Percentiles rank a stretch among this genome's conserved stretches.
Evolutionary conservation across 1,284 basidiomycete species (phyloP).

Genomic region (Rhodotorula sp.): DNA sequence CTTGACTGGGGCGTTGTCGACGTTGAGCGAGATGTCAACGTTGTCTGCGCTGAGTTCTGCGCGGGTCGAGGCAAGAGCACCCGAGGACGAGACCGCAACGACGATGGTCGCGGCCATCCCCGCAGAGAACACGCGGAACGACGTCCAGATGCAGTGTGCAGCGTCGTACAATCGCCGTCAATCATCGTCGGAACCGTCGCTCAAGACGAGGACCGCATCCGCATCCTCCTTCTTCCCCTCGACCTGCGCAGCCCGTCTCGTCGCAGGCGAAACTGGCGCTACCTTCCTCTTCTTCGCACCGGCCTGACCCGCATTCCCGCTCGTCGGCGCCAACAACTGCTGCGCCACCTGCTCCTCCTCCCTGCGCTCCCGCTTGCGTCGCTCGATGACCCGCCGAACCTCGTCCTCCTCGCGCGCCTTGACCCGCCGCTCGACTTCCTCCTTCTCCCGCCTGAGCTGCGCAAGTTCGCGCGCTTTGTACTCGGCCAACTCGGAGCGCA

Average conservation of each 20-base stretch:
- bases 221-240: no score
- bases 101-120: no score
- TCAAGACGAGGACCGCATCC: background rate
- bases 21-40: background rate
- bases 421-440: background rate
- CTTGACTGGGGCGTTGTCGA: no score
- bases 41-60: no score
- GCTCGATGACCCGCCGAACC: no score
- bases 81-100: no score
- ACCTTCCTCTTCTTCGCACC: background rate
- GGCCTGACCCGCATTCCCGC: background rate
- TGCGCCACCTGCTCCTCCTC: background rate
- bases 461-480: conserved; percentile 1
- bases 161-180: no score
- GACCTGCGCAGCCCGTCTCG: background rate
- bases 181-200: no score
- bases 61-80: no score
- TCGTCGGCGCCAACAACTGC: background rate
- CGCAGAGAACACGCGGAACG: no score
- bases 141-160: no score
- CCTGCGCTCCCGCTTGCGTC: no score
- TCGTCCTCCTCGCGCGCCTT: background rate
- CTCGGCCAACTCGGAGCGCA: background rate
- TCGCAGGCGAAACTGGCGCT: background rate
- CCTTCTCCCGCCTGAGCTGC: background rate